These are phyloP conservation scores for apple (Malus domestica) DNA, from an alignment of 306 rosid species.

Conservation along the genomic window ASM211411v1 NC_041792.1:30479407-30479906, in stretches of 20 bases:
- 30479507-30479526: too few relatives aligned
- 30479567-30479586: not conserved
- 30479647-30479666: slow-evolving; percentile 16
- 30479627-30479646: not conserved
- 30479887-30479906: slow-evolving; percentile 97
- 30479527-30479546: too few relatives aligned
- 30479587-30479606: not conserved
- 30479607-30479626: not conserved
- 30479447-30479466: too few relatives aligned
- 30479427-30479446: too few relatives aligned
- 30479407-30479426: too few relatives aligned
- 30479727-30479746: not conserved
- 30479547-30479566: not conserved
- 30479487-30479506: too few relatives aligned
- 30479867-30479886: slow-evolving; percentile 98
- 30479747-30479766: not conserved
- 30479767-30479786: not conserved
- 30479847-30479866: slow-evolving; percentile 22
- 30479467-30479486: too few relatives aligned
- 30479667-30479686: not conserved
- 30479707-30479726: not conserved
- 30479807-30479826: not conserved
- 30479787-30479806: not conserved
- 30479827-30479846: not conserved
- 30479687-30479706: not conserved